A percentile compares a stretch with the other conserved stretches of the same genome.
Conservation (phyloP, 2,329 filamentous ascomycete species). For the Parastagonospora nodorum region DNA sequence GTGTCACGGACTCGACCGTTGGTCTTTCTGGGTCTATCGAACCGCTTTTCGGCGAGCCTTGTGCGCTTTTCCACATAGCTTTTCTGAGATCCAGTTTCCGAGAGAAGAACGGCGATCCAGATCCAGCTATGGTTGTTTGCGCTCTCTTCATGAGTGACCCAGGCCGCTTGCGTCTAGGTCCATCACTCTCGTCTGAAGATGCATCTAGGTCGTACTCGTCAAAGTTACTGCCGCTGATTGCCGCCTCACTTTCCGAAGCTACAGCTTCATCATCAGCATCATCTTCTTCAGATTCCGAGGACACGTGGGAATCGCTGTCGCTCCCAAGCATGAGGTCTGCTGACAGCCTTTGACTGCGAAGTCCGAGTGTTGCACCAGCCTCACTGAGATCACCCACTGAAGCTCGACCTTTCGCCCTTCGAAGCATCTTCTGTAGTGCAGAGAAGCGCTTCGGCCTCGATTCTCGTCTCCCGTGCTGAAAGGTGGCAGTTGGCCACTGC, state of each 20-base stretch:
- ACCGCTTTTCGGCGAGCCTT: conserved; percentile 14
- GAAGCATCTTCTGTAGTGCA: conserved; percentile 66
- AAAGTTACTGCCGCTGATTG: conserved; percentile 38
- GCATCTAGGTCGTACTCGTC: conserved; percentile 44
- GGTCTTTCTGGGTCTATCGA: conserved; percentile 14
- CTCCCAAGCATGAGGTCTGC: conserved; percentile 59
- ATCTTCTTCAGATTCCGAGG: conserved; percentile 21
- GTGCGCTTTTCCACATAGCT: conserved; percentile 30
- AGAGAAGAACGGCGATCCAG: conserved; percentile 32
- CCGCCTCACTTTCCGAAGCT: conserved; percentile 35
- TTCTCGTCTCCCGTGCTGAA: conserved; percentile 56
- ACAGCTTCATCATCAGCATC: conserved; percentile 37
- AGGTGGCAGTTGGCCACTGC: conserved; percentile 59
- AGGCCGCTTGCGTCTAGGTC: conserved; percentile 9
- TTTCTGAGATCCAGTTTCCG: conserved; percentile 34
- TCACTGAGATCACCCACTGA: conserved; percentile 54
- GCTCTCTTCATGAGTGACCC: conserved; percentile 20
- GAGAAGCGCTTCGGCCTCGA: conserved; percentile 56
- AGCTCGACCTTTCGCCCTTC: conserved; percentile 60
- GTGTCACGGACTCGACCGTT: conserved; percentile 26
- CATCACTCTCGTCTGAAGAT: conserved; percentile 33
- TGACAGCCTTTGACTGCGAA: conserved; percentile 74
- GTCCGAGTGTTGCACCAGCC: conserved; percentile 71
- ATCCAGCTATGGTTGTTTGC: conserved; percentile 23
- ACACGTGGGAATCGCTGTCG: conserved; percentile 33